Percentiles rank a stretch among this genome's conserved stretches.
phyloP scores from a whole-genome alignment of 495 filamentous ascomycete genomes.

The Hapsidospora chrysogenum region DNA sequence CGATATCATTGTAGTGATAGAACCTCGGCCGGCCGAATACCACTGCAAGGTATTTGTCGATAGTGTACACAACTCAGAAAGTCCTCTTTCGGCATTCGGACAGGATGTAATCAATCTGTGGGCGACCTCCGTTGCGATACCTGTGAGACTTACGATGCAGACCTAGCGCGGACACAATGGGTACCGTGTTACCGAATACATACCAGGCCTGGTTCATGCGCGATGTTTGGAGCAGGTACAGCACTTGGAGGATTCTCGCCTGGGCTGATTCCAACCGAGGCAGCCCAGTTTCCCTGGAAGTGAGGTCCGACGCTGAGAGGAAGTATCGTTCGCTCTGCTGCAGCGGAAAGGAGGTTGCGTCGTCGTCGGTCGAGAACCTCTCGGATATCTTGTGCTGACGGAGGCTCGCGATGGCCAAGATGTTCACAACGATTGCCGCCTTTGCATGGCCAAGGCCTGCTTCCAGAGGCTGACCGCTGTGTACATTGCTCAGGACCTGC shows the following conservation, averaged over 20 bases:
- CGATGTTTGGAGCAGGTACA: constrained; percentile 27
- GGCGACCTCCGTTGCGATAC: constrained; percentile 4
- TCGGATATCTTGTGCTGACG: constrained; percentile 15
- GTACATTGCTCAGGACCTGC: constrained; percentile 15
- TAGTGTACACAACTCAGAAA: constrained; percentile 6
- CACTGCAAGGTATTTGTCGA: constrained; percentile 12
- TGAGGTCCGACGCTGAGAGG: constrained; percentile 18
- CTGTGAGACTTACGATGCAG: constrained; percentile 16
- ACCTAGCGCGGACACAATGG: constrained; percentile 27
- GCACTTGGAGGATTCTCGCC: constrained; percentile 24
- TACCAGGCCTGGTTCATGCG: constrained; percentile 35
- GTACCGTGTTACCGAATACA: constrained; percentile 27
- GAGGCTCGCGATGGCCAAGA: constrained; percentile 25
- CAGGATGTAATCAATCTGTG: constrained; percentile 10
- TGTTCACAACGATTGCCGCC: constrained; percentile 26
- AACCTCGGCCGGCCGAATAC: constrained; percentile 11
- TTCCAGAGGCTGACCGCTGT: constrained; percentile 5
- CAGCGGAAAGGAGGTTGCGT: not conserved
- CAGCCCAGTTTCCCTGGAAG: constrained; percentile 23
- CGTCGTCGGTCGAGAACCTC: not conserved
- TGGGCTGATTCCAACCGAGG: constrained; percentile 29
- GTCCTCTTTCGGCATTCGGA: constrained; percentile 7
- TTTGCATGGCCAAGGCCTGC: constrained; percentile 15
- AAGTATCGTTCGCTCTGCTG: not conserved
- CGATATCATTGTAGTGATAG: constrained; percentile 7